Base-by-base conservation (phyloP, 179 eudicot species). In the Actinidia chinensis region DNA sequence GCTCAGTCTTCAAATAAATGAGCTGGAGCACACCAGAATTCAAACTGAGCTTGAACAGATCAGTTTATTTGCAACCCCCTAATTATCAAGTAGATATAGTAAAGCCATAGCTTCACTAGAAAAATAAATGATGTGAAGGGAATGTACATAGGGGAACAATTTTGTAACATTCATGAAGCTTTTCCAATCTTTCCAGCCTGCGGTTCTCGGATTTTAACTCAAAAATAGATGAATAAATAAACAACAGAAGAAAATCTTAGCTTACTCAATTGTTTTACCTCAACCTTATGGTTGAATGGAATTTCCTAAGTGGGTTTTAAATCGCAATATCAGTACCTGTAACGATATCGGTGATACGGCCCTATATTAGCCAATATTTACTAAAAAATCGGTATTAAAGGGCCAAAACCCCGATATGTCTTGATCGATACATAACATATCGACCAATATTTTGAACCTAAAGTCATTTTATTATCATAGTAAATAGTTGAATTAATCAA, bases 231-330 rank as follows among this genome's bases (percentile, higher is more conserved):
- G 9, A 18, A 58, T 3, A 68, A n/a, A 17, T 48, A 71, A 13
- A 28, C 17, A 71, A 15, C 40, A 74, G 58, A 43, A 73, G 63
- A 73, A 54, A 43, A 44, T 58, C 65, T 56, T 42, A 58, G 67
- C 52, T 43, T 8, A 23, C 42, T 22, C 13, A 4, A 22, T 43
- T 54, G 22, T 60, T 18, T 33, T 75, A 58, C 28, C 9, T 73
- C 20, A 33, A 23, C 18, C 54, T 6, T 44, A 4, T 5, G 1
- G 59, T 28, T 15, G 23, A n/a, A 15, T 25, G 28, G 17, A 25
- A 74, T 58, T 74, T 54, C 64, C 36, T 12, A n/a, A 71, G 40
- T 36, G 40, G 40, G 40, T 36, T 36, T 36, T 36, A 36, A 36
- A 36, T 36, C 2, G 40, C 40, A 36, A 3, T 36, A 36, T 36